Evolutionary conservation across 257 asterid species (phyloP), one percentile per base, ranked within the genome.

Genomic region (Cinchona pubescens): DNA sequence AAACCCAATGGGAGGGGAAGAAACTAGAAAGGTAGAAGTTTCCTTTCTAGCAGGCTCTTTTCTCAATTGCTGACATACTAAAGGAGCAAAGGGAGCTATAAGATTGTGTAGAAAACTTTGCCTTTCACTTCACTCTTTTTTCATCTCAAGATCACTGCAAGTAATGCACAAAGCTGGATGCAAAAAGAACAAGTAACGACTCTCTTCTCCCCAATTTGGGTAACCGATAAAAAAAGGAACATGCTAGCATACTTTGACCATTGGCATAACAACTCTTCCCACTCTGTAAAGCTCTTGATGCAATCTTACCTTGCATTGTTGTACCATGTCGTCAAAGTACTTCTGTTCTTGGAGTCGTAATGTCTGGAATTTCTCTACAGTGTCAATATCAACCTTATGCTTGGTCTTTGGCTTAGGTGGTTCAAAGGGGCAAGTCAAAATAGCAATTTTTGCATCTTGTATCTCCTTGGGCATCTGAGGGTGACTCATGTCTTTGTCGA

Each of bases 401-500:
- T 92, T 94, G 74, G 98, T 94, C 89, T 94, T 94, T 63, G 98
- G 98, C 84, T 94, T 94, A 37, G 98, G 98, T 42, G 97, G 97
- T 87, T 92, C 98, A 89, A 92, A 92, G 27, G 98, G 97, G 80
- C 98, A 94, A 16, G 98, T 92, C 78, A 94, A 78, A 65, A 94
- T 94, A 74, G 98, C 98, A 80, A 94, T 92, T 40, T 89, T 88
- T 7, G 97, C 97, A 85, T 94, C 96, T 83, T 87, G 86, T 38
- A 94, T 94, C 79, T 89, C 92, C 82, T 94, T 94, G 18, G 98
- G 97, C 98, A 94, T 92, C 86, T 94, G 98, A 8, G 97, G 97
- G 75, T 94, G 98, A 81, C 97, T 92, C 98, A 90, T 92, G 74
- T 94, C 98, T 81, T 94, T 94, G 87, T 94, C 97, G 14, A 94